phyloP scores from a whole-genome alignment of 176 grass and related monocot species.

The Panicum miliaceum region DNA sequence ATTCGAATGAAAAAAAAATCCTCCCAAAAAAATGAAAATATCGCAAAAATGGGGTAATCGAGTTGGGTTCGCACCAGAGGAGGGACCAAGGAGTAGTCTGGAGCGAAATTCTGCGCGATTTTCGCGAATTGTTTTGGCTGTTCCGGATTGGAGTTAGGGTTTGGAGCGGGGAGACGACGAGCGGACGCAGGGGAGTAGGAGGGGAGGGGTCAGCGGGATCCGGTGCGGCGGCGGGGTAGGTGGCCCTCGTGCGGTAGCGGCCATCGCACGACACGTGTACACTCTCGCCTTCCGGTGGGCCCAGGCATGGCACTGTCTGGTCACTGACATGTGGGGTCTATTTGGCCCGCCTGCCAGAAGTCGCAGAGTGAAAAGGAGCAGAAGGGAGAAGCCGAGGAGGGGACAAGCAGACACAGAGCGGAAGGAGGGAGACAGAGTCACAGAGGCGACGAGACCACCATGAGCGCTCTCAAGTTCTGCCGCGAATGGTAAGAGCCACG shows the following conservation, averaged over 20 bases:
- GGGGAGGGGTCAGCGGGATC: constrained; percentile 43
- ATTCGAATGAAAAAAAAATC: constrained; percentile 17
- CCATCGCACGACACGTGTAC: constrained; percentile 23
- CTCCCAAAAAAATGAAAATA: neutral
- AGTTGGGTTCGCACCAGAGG: neutral
- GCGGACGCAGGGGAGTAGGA: constrained; percentile 6
- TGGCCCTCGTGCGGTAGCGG: constrained; percentile 29
- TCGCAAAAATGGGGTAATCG: neutral
- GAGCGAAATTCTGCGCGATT: constrained; percentile 24
- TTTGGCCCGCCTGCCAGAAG: neutral
- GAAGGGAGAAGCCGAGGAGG: neutral
- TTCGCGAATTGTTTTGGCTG: neutral
- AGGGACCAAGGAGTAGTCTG: neutral
- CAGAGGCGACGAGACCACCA: constrained; percentile 25
- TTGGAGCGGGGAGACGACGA: constrained; percentile 44
- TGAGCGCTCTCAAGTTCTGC: constrained; percentile 79
- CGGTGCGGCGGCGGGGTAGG: constrained; percentile 40
- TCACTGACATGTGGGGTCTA: neutral
- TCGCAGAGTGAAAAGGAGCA: neutral
- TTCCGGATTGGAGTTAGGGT: constrained; percentile 55
- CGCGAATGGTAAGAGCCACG: constrained; percentile 54
- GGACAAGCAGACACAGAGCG: neutral
- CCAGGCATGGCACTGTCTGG: neutral
- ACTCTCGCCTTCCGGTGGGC: neutral
- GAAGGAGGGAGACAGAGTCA: neutral